Evolutionary conservation across 371 early-diverging fungal genomes (phyloP), one percentile per base, ranked within the genome.

Genomic region (Rhizopus stolonifer): DNA sequence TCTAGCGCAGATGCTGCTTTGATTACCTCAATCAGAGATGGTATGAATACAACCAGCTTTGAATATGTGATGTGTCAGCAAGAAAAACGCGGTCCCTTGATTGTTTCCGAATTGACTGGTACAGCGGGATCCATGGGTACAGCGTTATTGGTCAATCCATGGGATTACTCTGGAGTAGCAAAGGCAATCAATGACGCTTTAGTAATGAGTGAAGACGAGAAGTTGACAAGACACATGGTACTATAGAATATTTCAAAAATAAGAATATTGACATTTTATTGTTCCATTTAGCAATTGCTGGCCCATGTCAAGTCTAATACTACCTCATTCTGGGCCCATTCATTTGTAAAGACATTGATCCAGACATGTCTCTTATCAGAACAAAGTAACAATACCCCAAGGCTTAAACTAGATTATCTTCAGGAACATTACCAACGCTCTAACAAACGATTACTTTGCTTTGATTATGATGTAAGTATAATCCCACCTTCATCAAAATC

Each of bases 21-120:
- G 23, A 93, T 99, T 54, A 99, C 99, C 1, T 86, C 94, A 29
- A 80, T 98, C 14, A 84, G 98, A 19, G 99, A 99, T 72, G 99
- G 99, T 40, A 99, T 99, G 99, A 99, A 99, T 72, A 91, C 99
- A 8, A 96, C 97, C 1, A 88, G 93, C 36, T 89, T 98, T 53
- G 99, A 99, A 69, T 99, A 93, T 74, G 86, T 99, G 40, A 87
- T 98, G 52, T 99, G 97, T 71, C 98, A 99, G 67, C 89, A 93
- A 60, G 90, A 92, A 43, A 90, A 90, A 43, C 79, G 87, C 54
- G 94, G 94, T 0, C 89, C 95, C 9, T 78, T 99, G 45, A 93
- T 99, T 19, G 77, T 99, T 43, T 92, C 93, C 50, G 98, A 99
- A 68, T 91, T 98, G 70, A 95, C 98, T 17, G 99, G 99, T 13